Evolutionary conservation across 352 stramenopile species (phyloP).

Genomic region (Thraustochytrium sp.): DNA sequence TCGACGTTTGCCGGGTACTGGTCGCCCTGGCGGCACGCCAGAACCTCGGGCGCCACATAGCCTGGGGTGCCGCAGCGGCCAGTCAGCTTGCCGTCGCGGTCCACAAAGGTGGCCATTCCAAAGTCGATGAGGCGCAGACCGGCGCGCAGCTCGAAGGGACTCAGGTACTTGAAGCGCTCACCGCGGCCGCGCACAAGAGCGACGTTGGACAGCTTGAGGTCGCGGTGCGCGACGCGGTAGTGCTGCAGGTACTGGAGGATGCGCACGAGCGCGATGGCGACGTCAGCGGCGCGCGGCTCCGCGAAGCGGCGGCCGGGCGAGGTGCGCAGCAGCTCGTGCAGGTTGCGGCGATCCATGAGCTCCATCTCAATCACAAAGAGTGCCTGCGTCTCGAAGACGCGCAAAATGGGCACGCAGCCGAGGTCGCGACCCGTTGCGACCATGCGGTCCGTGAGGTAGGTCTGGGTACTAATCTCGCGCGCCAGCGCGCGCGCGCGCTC

Average conservation of each 20-base stretch:
- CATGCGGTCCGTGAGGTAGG: neutral
- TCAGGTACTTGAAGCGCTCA: neutral
- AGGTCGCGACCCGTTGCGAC: neutral
- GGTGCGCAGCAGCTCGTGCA: neutral
- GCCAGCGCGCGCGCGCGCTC: neutral
- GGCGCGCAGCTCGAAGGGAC: neutral
- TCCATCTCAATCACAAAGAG: constrained; percentile 35
- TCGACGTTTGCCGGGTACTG: constrained; percentile 82
- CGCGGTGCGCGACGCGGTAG: constrained; percentile 61
- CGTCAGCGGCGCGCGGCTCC: neutral
- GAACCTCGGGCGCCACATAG: constrained; percentile 92
- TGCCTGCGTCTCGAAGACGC: neutral
- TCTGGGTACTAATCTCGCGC: constrained; percentile 15
- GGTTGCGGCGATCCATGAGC: constrained; percentile 1
- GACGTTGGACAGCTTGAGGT: constrained; percentile 37
- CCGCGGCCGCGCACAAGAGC: neutral
- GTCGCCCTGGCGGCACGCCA: constrained; percentile 68
- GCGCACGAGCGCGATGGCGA: neutral
- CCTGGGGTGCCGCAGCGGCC: constrained; percentile 91
- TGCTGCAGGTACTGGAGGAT: constrained; percentile 53
- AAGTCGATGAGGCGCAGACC: constrained; percentile 36
- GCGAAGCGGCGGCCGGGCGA: neutral
- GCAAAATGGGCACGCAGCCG: neutral
- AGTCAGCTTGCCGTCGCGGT: constrained; percentile 73
- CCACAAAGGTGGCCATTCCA: constrained; percentile 3